A percentile compares a stretch with the other conserved stretches of the same genome.
Conservation (phyloP, 2,329 filamentous ascomycete genomes). For the Fusarium lateritium region DNA sequence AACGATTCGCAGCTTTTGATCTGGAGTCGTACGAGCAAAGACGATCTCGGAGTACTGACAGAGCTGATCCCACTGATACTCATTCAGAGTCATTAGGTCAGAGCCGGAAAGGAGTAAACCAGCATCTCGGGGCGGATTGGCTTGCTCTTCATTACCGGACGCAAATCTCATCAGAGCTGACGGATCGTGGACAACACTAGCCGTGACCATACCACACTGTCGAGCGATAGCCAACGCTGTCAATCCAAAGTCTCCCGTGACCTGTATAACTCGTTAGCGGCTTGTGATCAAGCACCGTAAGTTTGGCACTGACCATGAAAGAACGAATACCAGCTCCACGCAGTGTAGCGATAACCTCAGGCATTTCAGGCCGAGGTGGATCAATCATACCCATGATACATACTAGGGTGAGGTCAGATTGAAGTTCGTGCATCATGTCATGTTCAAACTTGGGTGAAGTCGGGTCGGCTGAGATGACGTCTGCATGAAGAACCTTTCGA, state of each 20-base stretch:
- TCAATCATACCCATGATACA: constrained; percentile 85
- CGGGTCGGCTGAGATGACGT: constrained; percentile 57
- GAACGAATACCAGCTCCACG: constrained; percentile 80
- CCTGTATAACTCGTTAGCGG: constrained; percentile 51
- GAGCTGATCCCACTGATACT: constrained; percentile 77
- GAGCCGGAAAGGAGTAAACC: constrained; percentile 70
- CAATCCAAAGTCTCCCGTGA: constrained; percentile 83
- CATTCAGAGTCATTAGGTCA: constrained; percentile 75
- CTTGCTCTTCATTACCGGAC: constrained; percentile 16
- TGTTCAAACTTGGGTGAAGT: constrained; percentile 76
- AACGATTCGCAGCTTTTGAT: constrained; percentile 85
- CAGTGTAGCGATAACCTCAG: constrained; percentile 73
- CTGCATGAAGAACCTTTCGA: no score
- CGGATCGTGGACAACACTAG: constrained; percentile 66
- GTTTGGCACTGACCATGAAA: constrained; percentile 72
- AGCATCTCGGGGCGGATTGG: constrained; percentile 61
- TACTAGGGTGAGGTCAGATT: constrained; percentile 72
- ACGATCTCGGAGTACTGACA: constrained; percentile 77
- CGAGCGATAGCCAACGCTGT: constrained; percentile 81
- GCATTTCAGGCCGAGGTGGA: constrained; percentile 81
- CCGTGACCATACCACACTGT: constrained; percentile 79
- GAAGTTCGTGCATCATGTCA: no score
- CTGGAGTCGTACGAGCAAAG: constrained; percentile 81
- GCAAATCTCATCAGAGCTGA: constrained; percentile 62
- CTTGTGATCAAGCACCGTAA: not conserved